Base-by-base conservation (phyloP, 176 grass and related monocot species). In the Oryza punctata region DNA sequence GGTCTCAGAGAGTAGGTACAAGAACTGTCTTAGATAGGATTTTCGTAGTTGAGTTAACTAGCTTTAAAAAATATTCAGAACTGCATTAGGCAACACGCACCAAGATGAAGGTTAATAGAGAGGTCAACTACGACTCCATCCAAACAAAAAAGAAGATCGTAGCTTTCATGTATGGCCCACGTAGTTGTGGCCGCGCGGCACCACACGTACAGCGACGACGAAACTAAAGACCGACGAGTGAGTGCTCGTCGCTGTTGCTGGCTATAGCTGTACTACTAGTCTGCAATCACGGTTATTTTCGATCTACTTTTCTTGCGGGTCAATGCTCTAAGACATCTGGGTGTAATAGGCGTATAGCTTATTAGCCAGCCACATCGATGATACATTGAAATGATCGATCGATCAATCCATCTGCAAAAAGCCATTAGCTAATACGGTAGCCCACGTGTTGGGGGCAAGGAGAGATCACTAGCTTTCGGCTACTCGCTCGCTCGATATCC, bases 231-330 rank as follows among this genome's bases (percentile, higher is more conserved):
- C 73, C 25, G n/a, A 6, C 70, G n/a, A 13, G 66, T 6, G 86
- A 88, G 73, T 78, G 80, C 67, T 54, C 16, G 73, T 78, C 86
- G 44, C 37, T 57, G 73, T 88, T 43, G n/a, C 60, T 24, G 25
- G 52, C 33, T 35, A 35, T 57, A 57, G 70, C 33, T 57, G 66
- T 77, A 65, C 73, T 77, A 65, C 47, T 16, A 15, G 14, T n/a
- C 47, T 0, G 47, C 15, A 19, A 57, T 82, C 86, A 12, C 21
- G 24, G 12, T 57, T 57, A 57, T 33, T 72, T 49, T 37, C 1
- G 7, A 25, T 8, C 14, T 47, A 0, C 27, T 75, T 59, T 64
- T 60, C 50, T 63, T 18, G 33, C 37, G 37, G 78, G 85, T 76
- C 78, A 81, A 63, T 63, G 61, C 44, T 4, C 25, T 28, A 26